These are phyloP conservation scores for Pontederia paniculata DNA, from an alignment of 176 grass and related monocot genomes.

Conservation along the genomic window DNA sequence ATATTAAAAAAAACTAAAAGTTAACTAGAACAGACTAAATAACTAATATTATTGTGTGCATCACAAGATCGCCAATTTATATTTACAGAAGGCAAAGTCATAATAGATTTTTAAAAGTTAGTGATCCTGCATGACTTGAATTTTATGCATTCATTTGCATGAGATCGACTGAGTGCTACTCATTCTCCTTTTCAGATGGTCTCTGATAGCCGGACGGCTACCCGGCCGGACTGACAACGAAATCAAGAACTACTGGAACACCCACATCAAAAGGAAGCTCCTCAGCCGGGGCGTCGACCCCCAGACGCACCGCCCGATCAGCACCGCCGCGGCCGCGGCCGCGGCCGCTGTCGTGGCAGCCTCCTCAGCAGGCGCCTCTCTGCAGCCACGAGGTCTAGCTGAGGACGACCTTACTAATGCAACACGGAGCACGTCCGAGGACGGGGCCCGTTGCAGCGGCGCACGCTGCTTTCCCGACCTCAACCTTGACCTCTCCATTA, in stretches of 20 bases:
- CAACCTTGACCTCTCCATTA: constrained; percentile 11
- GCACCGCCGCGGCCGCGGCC: background rate
- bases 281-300: constrained; percentile 54
- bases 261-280: constrained; percentile 78
- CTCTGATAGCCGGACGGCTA: constrained; percentile 56
- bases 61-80: too few species aligned
- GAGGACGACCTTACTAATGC: too few species aligned
- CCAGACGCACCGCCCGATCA: constrained; percentile 40
- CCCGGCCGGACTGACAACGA: constrained; percentile 85
- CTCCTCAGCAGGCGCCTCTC: background rate
- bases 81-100: too few species aligned
- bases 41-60: too few species aligned
- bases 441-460: background rate
- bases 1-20: too few species aligned
- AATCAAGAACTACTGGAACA: constrained; percentile 98
- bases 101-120: background rate
- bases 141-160: too few species aligned
- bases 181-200: constrained; percentile 38
- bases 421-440: too few species aligned
- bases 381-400: too few species aligned
- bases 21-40: too few species aligned
- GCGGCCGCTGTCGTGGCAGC: background rate
- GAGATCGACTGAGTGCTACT: too few species aligned
- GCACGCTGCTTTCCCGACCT: background rate
- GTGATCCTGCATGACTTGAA: background rate